These are phyloP conservation scores for Aurinia saxatilis DNA, from an alignment of 345 rosid species.

Conservation along the genomic window DNA sequence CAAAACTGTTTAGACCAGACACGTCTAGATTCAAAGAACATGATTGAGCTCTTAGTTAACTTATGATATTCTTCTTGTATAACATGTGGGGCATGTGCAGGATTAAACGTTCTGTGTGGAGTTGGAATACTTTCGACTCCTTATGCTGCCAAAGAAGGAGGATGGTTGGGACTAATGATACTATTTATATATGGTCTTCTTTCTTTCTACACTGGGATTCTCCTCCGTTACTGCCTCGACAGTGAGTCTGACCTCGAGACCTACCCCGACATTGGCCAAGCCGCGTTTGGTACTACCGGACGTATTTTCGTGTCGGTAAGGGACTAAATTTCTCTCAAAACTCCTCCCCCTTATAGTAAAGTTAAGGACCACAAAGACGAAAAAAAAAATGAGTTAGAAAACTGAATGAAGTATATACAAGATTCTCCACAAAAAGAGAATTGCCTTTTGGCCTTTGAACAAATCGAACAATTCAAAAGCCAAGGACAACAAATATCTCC, in stretches of 20 bases:
- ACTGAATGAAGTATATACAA: not conserved
- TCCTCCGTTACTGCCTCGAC: slow-evolving; percentile 74
- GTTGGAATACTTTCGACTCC: slow-evolving; percentile 94
- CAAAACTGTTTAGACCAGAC: not conserved
- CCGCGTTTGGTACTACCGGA: slow-evolving; percentile 84
- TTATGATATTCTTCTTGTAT: not conserved
- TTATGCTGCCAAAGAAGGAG: slow-evolving; percentile 92
- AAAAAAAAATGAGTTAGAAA: not conserved
- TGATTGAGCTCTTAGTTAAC: not conserved
- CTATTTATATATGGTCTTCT: slow-evolving; percentile 55
- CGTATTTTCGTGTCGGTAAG: slow-evolving; percentile 77
- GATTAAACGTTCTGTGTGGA: slow-evolving; percentile 92
- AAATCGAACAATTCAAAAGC: slow-evolving; percentile 1
- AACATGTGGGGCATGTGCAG: slow-evolving; percentile 41
- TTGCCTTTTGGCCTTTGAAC: slow-evolving; percentile 11
- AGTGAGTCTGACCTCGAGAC: slow-evolving; percentile 90
- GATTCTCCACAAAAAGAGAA: not conserved
- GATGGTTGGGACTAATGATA: slow-evolving; percentile 75
- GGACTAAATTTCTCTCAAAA: not conserved
- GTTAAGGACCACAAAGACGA: not conserved
- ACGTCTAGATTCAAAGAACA: slow-evolving; percentile 22
- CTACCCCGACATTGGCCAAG: slow-evolving; percentile 95
- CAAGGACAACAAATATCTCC: not conserved
- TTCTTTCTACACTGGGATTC: slow-evolving; percentile 88
- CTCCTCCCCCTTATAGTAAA: not conserved